Percentiles rank a stretch among this genome's conserved stretches.
phyloP scores from a whole-genome alignment of 768 basidiomycete species.

The Xerocomellus chrysenteron region DNA sequence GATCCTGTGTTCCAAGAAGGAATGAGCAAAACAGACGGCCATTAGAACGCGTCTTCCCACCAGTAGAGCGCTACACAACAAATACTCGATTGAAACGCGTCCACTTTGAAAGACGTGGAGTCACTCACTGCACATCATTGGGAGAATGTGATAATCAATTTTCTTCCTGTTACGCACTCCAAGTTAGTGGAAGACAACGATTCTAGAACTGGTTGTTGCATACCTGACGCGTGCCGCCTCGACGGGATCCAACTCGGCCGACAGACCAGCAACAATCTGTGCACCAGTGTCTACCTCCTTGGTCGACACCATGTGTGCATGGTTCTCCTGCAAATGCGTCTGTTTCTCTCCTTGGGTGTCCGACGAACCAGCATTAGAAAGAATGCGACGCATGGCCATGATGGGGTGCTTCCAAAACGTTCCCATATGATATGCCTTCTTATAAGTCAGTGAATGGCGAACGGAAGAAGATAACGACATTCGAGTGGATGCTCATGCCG shows the following conservation, averaged over 20 bases:
- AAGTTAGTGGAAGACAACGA: not conserved
- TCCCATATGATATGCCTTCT: not conserved
- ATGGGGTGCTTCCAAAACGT: not conserved
- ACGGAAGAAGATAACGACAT: not conserved
- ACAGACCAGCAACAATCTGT: conserved; percentile 48
- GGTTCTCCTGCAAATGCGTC: conserved; percentile 1
- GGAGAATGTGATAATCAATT: conserved; percentile 66
- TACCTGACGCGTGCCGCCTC: conserved; percentile 57
- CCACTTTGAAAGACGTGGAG: not conserved
- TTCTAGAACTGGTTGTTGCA: not conserved
- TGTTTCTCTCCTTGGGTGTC: conserved; percentile 16
- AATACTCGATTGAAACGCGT: not conserved
- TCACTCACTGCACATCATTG: conserved; percentile 68
- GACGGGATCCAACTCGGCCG: conserved; percentile 45
- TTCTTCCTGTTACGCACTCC: conserved; percentile 41
- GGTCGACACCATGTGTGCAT: conserved; percentile 34
- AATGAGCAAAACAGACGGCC: not conserved
- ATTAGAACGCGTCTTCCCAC: conserved; percentile 25
- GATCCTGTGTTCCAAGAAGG: conserved; percentile 42
- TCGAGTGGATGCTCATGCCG: no score
- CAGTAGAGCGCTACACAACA: conserved; percentile 50
- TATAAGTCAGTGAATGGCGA: not conserved
- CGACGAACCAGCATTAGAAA: conserved; percentile 10
- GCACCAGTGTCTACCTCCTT: conserved; percentile 64
- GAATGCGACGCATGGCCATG: not conserved